Evolutionary conservation across 176 grass and related monocot genomes (phyloP).

Genomic region (Neostapfia colusana): DNA sequence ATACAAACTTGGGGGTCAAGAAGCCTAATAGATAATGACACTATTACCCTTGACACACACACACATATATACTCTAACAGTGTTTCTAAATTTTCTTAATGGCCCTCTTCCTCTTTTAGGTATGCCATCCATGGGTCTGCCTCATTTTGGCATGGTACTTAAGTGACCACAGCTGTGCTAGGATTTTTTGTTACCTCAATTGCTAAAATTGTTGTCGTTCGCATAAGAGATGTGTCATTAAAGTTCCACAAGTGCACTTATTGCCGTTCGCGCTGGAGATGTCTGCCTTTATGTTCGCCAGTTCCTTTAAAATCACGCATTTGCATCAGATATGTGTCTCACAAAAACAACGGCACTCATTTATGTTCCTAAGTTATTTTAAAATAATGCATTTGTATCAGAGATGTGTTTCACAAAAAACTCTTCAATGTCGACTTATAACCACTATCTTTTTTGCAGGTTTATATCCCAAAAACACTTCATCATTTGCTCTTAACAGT

Average conservation of each 20-base stretch:
- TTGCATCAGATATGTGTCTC: not conserved
- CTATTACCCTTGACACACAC: no score
- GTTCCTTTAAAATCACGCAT: no score
- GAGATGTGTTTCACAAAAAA: conserved; percentile 33
- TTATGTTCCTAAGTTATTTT: not conserved
- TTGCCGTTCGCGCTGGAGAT: no score
- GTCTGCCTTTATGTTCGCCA: no score
- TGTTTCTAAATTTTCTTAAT: conserved; percentile 22
- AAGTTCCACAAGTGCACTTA: no score
- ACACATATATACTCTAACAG: no score
- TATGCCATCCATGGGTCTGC: conserved; percentile 7
- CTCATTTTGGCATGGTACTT: not conserved
- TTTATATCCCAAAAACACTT: conserved; percentile 58
- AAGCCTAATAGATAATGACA: no score
- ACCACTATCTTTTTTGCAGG: conserved; percentile 52
- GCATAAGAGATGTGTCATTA: not conserved
- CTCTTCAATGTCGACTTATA: conserved; percentile 28
- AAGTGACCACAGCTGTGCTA: not conserved
- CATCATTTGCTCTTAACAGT: conserved; percentile 56
- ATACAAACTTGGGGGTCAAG: no score
- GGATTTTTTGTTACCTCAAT: not conserved
- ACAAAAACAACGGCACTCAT: not conserved
- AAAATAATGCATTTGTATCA: conserved; percentile 21
- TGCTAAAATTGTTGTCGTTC: not conserved
- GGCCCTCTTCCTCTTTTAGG: not conserved